These are phyloP conservation scores for Colletotrichum phormii DNA, from an alignment of 2,329 filamentous ascomycete species.

Conservation along the genomic window DNA sequence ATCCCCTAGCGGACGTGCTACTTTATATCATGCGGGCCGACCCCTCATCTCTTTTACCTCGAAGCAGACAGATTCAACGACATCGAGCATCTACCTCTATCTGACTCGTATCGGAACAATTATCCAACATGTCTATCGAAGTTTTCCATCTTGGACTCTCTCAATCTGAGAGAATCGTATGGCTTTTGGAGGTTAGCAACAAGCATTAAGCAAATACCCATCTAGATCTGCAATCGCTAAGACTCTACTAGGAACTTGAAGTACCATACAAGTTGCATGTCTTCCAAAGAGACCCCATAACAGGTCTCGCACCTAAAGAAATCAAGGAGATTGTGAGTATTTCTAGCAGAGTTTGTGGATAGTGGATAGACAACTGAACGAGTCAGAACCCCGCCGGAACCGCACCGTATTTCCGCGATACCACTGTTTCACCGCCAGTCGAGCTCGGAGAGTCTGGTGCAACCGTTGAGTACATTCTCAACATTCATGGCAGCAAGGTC, in stretches of 20 bases:
- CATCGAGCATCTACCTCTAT: neutral
- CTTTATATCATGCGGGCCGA: neutral
- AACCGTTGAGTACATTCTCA: constrained; percentile 70
- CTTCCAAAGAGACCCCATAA: constrained; percentile 25
- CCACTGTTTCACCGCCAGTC: constrained; percentile 52
- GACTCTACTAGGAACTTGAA: constrained; percentile 25
- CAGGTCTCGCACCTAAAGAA: constrained; percentile 24
- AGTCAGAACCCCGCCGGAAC: constrained; percentile 59
- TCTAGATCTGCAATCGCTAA: neutral
- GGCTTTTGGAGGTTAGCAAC: constrained; percentile 33
- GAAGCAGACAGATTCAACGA: neutral
- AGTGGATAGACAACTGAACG: neutral
- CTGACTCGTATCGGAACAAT: neutral
- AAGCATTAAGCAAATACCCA: neutral
- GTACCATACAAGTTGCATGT: constrained; percentile 33
- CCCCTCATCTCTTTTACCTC: neutral
- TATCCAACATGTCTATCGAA: constrained; percentile 34
- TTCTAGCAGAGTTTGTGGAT: neutral
- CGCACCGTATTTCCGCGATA: constrained; percentile 71
- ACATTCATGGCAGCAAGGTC: constrained; percentile 55
- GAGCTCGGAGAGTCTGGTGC: constrained; percentile 68
- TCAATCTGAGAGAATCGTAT: constrained; percentile 38
- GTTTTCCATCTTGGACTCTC: constrained; percentile 38
- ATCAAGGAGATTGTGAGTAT: constrained; percentile 28
- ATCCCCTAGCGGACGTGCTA: neutral